A percentile compares a stretch with the other conserved stretches of the same genome.
These are phyloP conservation scores for Mycocentrospora acerina DNA, from an alignment of 2,329 filamentous ascomycete genomes.

Conservation along the genomic window DNA sequence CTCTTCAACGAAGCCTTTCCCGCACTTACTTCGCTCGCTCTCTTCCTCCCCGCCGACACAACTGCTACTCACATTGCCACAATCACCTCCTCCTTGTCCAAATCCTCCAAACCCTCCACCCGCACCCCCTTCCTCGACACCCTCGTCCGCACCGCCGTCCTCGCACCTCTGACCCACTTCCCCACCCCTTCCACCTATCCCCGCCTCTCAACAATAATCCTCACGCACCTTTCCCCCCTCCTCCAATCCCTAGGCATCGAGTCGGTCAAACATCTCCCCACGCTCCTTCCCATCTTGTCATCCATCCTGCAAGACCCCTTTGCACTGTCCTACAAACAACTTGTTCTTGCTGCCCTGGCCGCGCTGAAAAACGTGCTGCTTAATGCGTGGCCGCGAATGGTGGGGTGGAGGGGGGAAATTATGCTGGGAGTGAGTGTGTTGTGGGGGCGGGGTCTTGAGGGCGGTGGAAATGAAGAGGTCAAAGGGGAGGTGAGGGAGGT, in stretches of 20 bases:
- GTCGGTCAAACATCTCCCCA: constrained; percentile 68
- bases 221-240: constrained; percentile 53
- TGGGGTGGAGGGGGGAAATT: constrained; percentile 63
- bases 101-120: no score
- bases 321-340: constrained; percentile 54
- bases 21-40: constrained; percentile 61
- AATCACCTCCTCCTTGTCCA: no score
- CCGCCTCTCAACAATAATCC: constrained; percentile 58
- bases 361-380: constrained; percentile 61
- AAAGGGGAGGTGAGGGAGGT: constrained; percentile 23
- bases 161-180: constrained; percentile 56
- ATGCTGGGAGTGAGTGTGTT: constrained; percentile 56
- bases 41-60: constrained; percentile 4
- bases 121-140: constrained; percentile 45
- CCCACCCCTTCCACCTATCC: constrained; percentile 53
- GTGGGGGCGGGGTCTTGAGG: constrained; percentile 34
- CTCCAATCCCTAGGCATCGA: constrained; percentile 62
- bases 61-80: constrained; percentile 12
- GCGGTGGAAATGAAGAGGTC: constrained; percentile 17
- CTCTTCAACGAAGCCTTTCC: constrained; percentile 68
- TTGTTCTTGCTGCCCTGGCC: constrained; percentile 56
- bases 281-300: constrained; percentile 67
- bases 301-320: constrained; percentile 70
- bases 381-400: constrained; percentile 70
- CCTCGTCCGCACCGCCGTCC: constrained; percentile 46